These are phyloP conservation scores for Keithomyces neogunnii DNA, from an alignment of 2,329 filamentous ascomycete genomes.

Conservation along the genomic window DNA sequence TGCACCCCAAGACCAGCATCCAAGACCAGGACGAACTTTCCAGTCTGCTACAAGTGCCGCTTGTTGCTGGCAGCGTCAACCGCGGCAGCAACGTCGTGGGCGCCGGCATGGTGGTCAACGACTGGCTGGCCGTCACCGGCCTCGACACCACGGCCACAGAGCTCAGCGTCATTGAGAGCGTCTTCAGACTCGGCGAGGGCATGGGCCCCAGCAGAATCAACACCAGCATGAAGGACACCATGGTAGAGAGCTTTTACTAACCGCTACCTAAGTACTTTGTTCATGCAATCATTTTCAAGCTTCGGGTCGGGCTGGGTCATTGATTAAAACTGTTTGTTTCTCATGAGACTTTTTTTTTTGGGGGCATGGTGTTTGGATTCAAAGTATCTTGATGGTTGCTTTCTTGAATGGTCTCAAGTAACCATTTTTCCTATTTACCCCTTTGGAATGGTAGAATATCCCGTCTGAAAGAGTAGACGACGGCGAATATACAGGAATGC, in stretches of 20 bases:
- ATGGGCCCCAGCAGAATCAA: conserved; percentile 70
- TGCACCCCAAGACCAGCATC: conserved; percentile 94
- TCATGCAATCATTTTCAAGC: conserved; percentile 6
- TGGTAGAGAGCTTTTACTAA: conserved; percentile 99
- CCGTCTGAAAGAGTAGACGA: neutral
- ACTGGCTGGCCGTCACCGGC: conserved; percentile 93
- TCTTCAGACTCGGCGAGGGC: conserved; percentile 90
- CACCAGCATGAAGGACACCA: conserved; percentile 86
- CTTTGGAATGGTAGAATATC: conserved; percentile 2
- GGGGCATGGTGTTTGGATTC: conserved; percentile 8
- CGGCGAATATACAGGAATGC: neutral
- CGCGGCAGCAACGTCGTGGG: conserved; percentile 91
- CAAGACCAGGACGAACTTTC: conserved; percentile 97
- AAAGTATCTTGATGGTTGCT: conserved; percentile 1
- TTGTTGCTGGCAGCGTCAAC: conserved; percentile 92
- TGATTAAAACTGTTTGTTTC: neutral
- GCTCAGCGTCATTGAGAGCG: conserved; percentile 89
- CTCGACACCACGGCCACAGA: conserved; percentile 96
- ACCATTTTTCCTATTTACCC: conserved; percentile 2
- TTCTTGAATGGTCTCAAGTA: neutral
- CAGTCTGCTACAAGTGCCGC: conserved; percentile 85
- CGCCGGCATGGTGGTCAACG: conserved; percentile 54
- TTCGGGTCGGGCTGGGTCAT: neutral
- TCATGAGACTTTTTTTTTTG: neutral
- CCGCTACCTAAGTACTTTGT: conserved; percentile 5